These are phyloP conservation scores for Colletotrichum musae DNA, from an alignment of 2,329 filamentous ascomycete species.

Conservation along the genomic window DNA sequence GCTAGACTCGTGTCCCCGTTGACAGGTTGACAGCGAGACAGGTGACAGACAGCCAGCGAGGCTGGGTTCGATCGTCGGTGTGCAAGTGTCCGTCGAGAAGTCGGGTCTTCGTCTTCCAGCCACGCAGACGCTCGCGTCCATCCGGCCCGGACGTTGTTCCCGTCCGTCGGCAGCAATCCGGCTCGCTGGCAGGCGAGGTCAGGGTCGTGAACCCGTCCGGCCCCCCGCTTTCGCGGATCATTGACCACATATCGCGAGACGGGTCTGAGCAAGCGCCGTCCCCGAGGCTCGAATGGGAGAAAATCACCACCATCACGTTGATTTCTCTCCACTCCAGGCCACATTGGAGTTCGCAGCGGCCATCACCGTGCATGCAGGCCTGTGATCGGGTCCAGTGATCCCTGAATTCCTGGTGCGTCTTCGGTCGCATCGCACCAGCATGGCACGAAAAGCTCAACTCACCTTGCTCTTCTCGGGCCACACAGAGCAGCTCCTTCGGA, in stretches of 20 bases:
- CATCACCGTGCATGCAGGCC: constrained; percentile 1
- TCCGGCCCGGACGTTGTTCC: constrained; percentile 15
- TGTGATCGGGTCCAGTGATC: neutral
- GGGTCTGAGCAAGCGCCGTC: constrained; percentile 29
- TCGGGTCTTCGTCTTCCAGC: neutral
- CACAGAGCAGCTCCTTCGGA: no score
- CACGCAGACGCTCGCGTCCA: neutral
- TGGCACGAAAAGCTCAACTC: constrained; percentile 33
- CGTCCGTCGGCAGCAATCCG: constrained; percentile 11
- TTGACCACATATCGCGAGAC: constrained; percentile 1
- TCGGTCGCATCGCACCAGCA: constrained; percentile 37
- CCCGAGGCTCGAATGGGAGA: no score
- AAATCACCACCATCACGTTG: constrained; percentile 23
- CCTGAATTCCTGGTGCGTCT: constrained; percentile 7
- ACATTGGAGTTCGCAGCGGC: neutral
- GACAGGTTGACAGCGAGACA: constrained; percentile 9
- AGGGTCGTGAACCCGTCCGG: constrained; percentile 1
- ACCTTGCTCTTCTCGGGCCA: constrained; percentile 19
- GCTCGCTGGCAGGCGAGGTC: neutral
- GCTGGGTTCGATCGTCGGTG: constrained; percentile 7
- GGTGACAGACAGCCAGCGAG: neutral
- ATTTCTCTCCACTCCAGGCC: neutral
- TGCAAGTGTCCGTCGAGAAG: neutral
- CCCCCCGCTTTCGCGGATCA: neutral
- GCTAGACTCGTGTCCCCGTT: constrained; percentile 3